phyloP scores from a whole-genome alignment of 768 basidiomycete genomes.

The Suillus decipiens region DNA sequence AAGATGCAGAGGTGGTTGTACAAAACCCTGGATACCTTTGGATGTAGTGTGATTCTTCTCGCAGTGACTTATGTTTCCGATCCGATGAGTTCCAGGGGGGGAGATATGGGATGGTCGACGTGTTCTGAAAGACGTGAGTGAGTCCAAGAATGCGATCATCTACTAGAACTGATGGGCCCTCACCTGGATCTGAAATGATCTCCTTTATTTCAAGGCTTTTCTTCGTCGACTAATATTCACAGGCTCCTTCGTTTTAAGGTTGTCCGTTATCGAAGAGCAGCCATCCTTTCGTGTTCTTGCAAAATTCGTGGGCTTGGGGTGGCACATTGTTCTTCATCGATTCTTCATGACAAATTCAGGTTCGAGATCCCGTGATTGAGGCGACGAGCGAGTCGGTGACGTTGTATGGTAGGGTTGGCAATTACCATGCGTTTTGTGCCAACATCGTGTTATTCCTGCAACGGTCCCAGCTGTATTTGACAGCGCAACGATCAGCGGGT shows the following conservation, averaged over 20 bases:
- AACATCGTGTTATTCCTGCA: neutral
- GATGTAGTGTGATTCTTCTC: neutral
- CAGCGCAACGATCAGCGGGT: neutral
- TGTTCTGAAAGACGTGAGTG: conserved; percentile 3
- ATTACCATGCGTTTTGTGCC: neutral
- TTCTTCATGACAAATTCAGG: conserved; percentile 7
- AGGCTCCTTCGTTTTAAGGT: neutral
- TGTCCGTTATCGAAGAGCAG: neutral
- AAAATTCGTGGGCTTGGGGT: too few relatives aligned
- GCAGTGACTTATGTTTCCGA: neutral
- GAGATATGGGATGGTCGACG: neutral
- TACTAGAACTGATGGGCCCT: neutral
- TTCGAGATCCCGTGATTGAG: neutral
- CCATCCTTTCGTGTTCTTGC: neutral
- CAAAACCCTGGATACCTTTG: neutral
- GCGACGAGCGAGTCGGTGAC: neutral
- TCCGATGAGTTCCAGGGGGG: neutral
- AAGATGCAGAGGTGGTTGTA: neutral
- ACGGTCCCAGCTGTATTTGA: neutral
- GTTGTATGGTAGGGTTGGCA: neutral
- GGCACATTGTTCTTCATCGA: too few relatives aligned
- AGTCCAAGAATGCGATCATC: neutral
- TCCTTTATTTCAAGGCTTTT: too few relatives aligned
- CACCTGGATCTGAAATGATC: neutral
- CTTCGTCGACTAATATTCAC: neutral